Evolutionary conservation across 2,329 filamentous ascomycete species (phyloP), one percentile per base, ranked within the genome.

Genomic region (Rugonectria rugulosa): DNA sequence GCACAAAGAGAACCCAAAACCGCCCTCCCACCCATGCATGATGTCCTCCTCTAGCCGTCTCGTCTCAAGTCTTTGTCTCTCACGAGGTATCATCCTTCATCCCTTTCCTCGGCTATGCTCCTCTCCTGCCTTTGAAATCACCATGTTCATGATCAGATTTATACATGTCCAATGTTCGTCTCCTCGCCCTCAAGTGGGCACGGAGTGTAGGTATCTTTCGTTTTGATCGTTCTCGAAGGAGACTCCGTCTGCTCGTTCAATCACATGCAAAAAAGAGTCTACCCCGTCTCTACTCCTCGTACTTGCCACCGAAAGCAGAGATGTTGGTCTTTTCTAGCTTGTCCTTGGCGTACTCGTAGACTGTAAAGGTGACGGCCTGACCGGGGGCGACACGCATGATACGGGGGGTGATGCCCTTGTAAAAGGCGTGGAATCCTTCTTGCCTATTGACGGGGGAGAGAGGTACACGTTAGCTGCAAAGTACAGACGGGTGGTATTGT

Each of bases 311-410:
- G 15, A 80, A 78, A 41, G 89, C 75, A 32, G 85, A 77, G 15
- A 84, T 72, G 59, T 85, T 83, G 69, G 84, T 88, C 69, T 77
- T 80, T 77, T 93, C 90, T 61, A 93, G 76, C 75, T 86, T 87
- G 57, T 87, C 84, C 77, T 88, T 91, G 57, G 93, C 76, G 72
- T 73, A 92, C 74, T 93, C 90, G 73, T 93, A 93, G 63, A 93
- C 89, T 75, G 86, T 88, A 57, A 88, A 88, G 4, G 86, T 88
- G 50, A 88, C 86, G 55, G 86, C 95, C 80, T 99, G 95, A 41
- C 95, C 95, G 7, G 95, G 95, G 21, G 95, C 95, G 49, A 99
- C 95, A 70, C 95, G 87, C 92, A 98, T 98, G 66, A 99, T 90
- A 68, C 95, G 86, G 6, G 95, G 95, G 41, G 95, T 99, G 76